These are phyloP conservation scores for Didymellaceae sp. DNA, from an alignment of 2,329 filamentous ascomycete species.

Conservation along the genomic window DNA sequence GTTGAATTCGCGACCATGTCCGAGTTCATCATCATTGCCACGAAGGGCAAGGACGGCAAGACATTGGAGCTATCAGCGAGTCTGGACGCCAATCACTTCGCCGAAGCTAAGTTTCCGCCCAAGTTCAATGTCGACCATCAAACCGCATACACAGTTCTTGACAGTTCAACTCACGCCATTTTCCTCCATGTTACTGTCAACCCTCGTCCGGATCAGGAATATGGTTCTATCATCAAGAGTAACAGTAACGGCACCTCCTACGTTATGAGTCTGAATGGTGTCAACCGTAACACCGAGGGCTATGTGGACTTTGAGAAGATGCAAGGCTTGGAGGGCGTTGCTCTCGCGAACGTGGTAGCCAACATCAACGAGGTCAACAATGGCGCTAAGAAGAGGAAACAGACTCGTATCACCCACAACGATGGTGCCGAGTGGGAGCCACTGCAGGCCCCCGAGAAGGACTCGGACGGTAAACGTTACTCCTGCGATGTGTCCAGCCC, in stretches of 20 bases:
- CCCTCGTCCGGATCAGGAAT: slow-evolving; percentile 67
- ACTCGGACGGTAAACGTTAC: slow-evolving; percentile 74
- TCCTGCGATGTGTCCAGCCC: slow-evolving; percentile 66
- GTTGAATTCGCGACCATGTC: slow-evolving; percentile 92
- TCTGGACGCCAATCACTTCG: slow-evolving; percentile 82
- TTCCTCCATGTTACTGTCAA: slow-evolving; percentile 92
- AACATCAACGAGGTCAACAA: slow-evolving; percentile 71
- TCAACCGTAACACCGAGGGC: slow-evolving; percentile 78
- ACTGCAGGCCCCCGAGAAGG: slow-evolving; percentile 73
- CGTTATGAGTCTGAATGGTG: slow-evolving; percentile 77
- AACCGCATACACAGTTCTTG: slow-evolving; percentile 87
- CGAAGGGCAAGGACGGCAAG: slow-evolving; percentile 67
- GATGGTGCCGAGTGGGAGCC: slow-evolving; percentile 88
- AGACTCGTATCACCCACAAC: slow-evolving; percentile 94
- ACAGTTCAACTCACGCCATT: slow-evolving; percentile 92
- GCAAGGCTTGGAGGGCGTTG: slow-evolving; percentile 87
- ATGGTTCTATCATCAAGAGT: slow-evolving; percentile 92
- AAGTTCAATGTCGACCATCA: slow-evolving; percentile 82
- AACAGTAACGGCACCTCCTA: slow-evolving; percentile 98
- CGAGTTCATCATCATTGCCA: slow-evolving; percentile 92
- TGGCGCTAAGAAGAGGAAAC: slow-evolving; percentile 76
- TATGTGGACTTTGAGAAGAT: slow-evolving; percentile 98
- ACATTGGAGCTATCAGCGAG: slow-evolving; percentile 81
- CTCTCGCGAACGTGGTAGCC: slow-evolving; percentile 81
- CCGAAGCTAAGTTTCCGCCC: slow-evolving; percentile 81